Base-by-base conservation (phyloP, 1,139 yeast genomes). In the Lodderomyces jiufengensis region DNA sequence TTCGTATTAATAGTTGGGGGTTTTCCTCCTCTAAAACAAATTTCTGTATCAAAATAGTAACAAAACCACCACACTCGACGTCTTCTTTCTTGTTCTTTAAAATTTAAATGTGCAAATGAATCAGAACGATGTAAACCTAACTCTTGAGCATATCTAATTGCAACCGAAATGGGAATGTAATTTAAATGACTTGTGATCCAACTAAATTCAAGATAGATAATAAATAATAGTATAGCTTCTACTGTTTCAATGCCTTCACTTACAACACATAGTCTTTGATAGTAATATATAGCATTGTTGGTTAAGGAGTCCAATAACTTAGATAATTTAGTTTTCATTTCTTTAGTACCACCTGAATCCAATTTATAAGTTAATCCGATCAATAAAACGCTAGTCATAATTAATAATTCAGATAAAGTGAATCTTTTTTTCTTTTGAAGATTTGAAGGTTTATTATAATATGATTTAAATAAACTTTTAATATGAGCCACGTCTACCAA, bases 51-150 rank as follows among this genome's bases (percentile, higher is more conserved):
- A 29, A 67, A 52, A 31, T 60, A 55, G 44, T 75, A 78, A 40
- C 82, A 70, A 25, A 60, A 43, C 77, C 82, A 76, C 79, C 84
- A 83, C 2, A 79, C 39, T 9, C 55, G 53, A 27, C 74, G 56
- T 22, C 78, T 58, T 9, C 57, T 53, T 4, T 51, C 45, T 5
- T 61, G 62, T 30, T 76, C 81, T 3, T 52, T 59, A 0, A 46
- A 45, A 0, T 66, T 39, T 16, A 76, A 46, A 0, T 68, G 65
- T 6, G 49, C 47, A 34, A 69, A 68, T 2, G 73, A 56, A 44
- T 81, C 86, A 11, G 57, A 59, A 24, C 86, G 58, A 49, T 84
- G 84, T 16, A 84, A 58, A 0, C 94, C 94, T 39, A 81, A 55
- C 33, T 77, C 82, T 44, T 73, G 79, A 0, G 86, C 84, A 45